Evolutionary conservation across 2,329 filamentous ascomycete species (phyloP).

Genomic region (Herpotrichia juniperi): DNA sequence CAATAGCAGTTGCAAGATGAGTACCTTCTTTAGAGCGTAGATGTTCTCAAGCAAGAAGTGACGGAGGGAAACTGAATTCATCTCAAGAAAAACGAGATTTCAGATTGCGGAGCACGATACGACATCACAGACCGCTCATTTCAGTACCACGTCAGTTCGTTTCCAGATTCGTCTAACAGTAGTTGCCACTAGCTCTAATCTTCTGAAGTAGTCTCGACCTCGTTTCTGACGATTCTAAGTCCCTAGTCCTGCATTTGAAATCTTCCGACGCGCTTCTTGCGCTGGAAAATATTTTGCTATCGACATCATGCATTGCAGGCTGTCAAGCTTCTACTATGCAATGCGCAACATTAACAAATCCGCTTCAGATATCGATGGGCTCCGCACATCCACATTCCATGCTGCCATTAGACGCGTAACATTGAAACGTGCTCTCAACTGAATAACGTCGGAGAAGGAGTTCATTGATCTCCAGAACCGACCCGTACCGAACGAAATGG

Average conservation of each 20-base stretch:
- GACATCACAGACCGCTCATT: no score
- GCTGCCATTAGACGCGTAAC: conserved; percentile 5
- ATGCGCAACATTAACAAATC: conserved; percentile 4
- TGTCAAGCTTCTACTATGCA: neutral
- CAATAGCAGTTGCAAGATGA: conserved; percentile 1
- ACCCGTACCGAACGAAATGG: conserved; percentile 29
- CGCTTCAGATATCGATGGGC: neutral
- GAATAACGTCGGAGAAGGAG: neutral
- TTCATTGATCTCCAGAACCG: conserved; percentile 26
- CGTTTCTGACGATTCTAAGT: neutral
- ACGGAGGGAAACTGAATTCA: no score
- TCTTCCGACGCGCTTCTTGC: conserved; percentile 24
- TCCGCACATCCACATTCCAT: neutral
- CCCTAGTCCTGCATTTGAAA: neutral
- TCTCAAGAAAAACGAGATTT: no score
- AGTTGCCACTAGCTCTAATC: no score
- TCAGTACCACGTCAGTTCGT: no score
- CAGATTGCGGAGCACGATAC: no score
- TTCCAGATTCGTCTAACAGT: no score
- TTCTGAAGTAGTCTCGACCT: neutral
- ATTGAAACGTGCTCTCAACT: conserved; percentile 7
- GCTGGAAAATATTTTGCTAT: conserved; percentile 9
- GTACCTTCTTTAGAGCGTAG: no score
- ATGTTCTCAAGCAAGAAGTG: no score
- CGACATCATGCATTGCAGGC: neutral